Percentiles rank a stretch among this genome's conserved stretches.
These are phyloP conservation scores for Aureobasidium mangrovei DNA, from an alignment of 2,329 filamentous ascomycete species.

Conservation along the genomic window DNA sequence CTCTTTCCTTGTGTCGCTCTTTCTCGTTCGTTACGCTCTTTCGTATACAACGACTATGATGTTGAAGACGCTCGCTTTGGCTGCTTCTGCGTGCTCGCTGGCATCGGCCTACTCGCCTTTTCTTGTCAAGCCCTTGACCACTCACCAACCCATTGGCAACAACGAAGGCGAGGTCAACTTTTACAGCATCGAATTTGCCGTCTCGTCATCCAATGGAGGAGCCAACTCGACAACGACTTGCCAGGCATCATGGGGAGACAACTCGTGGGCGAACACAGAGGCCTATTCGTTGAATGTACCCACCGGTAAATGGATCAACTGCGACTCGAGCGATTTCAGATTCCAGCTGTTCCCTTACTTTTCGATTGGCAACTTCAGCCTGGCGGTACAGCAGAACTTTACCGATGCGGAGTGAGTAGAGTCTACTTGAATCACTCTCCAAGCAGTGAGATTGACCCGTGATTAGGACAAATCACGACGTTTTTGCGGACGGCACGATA, in stretches of 20 bases:
- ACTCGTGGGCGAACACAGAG: slow-evolving; percentile 14
- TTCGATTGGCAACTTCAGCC: slow-evolving; percentile 23
- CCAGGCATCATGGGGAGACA: slow-evolving; percentile 21
- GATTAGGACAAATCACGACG: slow-evolving; percentile 1
- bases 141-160: slow-evolving; percentile 23
- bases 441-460: background rate
- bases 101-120: slow-evolving; percentile 3
- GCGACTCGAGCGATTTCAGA: slow-evolving; percentile 18
- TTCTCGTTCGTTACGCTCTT: no score
- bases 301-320: slow-evolving; percentile 20
- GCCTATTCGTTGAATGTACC: slow-evolving; percentile 19
- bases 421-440: background rate
- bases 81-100: background rate
- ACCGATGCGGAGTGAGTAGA: slow-evolving; percentile 12
- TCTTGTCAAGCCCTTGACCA: slow-evolving; percentile 16
- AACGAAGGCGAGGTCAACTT: slow-evolving; percentile 20
- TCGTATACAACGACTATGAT: background rate
- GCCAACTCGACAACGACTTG: slow-evolving; percentile 17
- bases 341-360: slow-evolving; percentile 23
- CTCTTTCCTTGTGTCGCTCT: no score
- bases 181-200: slow-evolving; percentile 22
- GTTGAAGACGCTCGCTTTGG: background rate
- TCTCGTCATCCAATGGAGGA: slow-evolving; percentile 18
- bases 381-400: slow-evolving; percentile 20
- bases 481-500: slow-evolving; percentile 12